These are phyloP conservation scores for Pelargonium fulgidum DNA, from an alignment of 441 rosid genomes.

Conservation along the genomic window DNA sequence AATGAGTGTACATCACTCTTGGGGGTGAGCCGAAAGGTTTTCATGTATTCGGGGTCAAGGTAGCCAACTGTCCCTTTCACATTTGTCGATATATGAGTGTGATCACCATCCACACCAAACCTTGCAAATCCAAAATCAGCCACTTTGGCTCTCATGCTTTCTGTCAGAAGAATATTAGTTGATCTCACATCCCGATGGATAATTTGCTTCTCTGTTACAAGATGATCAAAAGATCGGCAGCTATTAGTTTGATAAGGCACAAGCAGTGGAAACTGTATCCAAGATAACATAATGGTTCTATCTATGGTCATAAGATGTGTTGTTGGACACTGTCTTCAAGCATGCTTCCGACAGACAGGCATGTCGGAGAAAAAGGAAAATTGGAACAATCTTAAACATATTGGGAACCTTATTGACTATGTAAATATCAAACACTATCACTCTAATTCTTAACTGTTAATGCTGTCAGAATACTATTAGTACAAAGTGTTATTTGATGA, in stretches of 20 bases:
- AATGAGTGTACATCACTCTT: constrained; percentile 90
- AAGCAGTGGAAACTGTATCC: too few species aligned
- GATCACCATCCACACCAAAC: constrained; percentile 57
- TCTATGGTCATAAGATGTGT: too few species aligned
- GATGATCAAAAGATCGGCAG: constrained; percentile 9
- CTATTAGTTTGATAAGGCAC: constrained; percentile 7
- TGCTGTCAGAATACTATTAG: neutral
- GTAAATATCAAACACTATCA: neutral
- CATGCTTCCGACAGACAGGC: neutral
- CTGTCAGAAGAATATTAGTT: constrained; percentile 85
- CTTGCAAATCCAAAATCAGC: constrained; percentile 93
- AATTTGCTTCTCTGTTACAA: constrained; percentile 66
- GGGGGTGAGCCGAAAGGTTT: constrained; percentile 73
- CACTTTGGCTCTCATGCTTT: constrained; percentile 87
- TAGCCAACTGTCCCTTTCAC: constrained; percentile 95
- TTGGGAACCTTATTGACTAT: neutral
- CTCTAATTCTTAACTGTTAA: neutral
- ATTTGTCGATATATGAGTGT: constrained; percentile 72
- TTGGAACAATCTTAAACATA: too few species aligned
- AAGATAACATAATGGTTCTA: too few species aligned
- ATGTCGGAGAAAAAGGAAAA: neutral
- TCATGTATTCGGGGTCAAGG: constrained; percentile 96
- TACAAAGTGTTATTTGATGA: neutral
- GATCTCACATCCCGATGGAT: constrained; percentile 94
- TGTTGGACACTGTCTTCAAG: too few species aligned